phyloP scores from a whole-genome alignment of 345 rosid genomes.

The Kernera saxatilis region DNA sequence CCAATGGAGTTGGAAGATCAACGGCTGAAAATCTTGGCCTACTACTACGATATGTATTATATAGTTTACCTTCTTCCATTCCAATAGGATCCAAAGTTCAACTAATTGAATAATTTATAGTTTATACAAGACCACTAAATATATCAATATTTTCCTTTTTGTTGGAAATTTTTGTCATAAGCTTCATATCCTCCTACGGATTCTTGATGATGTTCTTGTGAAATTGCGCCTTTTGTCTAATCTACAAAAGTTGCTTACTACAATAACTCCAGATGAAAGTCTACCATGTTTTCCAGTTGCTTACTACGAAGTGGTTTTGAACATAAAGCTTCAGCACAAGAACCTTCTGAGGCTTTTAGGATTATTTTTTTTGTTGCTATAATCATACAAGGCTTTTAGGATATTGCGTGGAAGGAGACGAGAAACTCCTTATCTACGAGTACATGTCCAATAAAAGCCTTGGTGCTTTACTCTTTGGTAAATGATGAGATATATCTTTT shows the following conservation, averaged over 20 bases:
- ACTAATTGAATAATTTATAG: not conserved
- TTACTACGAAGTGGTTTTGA: constrained; percentile 9
- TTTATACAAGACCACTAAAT: not conserved
- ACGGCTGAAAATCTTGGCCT: not conserved
- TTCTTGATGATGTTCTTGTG: not conserved
- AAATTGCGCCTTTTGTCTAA: too few relatives aligned
- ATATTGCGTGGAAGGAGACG: not conserved
- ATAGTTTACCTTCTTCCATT: not conserved
- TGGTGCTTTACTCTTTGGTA: constrained; percentile 6
- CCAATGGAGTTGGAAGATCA: constrained; percentile 2
- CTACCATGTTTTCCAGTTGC: not conserved
- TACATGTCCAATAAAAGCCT: constrained; percentile 17
- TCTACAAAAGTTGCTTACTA: too few relatives aligned
- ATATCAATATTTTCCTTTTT: not conserved
- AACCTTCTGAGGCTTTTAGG: constrained; percentile 6
- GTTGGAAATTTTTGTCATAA: not conserved
- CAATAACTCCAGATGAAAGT: not conserved
- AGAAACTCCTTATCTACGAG: constrained; percentile 13
- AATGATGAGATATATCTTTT: not conserved
- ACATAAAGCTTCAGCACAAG: constrained; percentile 5
- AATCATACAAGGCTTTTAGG: constrained; percentile 9
- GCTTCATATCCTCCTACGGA: not conserved
- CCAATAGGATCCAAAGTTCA: not conserved
- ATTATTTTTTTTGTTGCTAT: too few relatives aligned
- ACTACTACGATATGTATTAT: not conserved